Evolutionary conservation across 1,284 basidiomycete genomes (phyloP).

Genomic region (Apiotrichum veenhuisii): DNA sequence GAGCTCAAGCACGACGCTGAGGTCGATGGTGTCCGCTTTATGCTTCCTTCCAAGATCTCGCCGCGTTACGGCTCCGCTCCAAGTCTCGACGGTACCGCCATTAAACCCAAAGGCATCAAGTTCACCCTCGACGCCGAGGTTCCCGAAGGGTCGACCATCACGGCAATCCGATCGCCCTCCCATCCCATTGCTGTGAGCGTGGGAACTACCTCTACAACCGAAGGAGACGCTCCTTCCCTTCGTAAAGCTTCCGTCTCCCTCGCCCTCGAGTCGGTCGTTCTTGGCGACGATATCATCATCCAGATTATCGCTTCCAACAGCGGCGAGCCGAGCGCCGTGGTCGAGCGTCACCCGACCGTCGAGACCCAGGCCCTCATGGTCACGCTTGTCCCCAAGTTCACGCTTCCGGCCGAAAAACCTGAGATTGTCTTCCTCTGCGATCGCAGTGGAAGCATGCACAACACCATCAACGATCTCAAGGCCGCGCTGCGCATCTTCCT

Average conservation of each 20-base stretch:
- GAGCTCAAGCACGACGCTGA: constrained; percentile 24
- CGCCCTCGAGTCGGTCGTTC: neutral
- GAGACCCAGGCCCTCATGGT: constrained; percentile 14
- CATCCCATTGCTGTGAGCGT: constrained; percentile 17
- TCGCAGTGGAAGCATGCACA: constrained; percentile 26
- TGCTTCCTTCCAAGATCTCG: constrained; percentile 19
- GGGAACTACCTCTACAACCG: constrained; percentile 11
- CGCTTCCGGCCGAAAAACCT: constrained; percentile 4
- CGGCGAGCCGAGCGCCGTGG: constrained; percentile 23
- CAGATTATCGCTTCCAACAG: constrained; percentile 17
- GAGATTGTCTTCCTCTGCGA: constrained; percentile 37
- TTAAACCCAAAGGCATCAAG: neutral
- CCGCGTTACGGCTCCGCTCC: constrained; percentile 18
- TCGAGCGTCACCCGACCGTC: constrained; percentile 17
- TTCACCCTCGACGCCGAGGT: constrained; percentile 18
- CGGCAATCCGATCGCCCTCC: constrained; percentile 15
- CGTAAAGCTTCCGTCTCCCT: constrained; percentile 9
- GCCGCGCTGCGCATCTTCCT: constrained; percentile 18
- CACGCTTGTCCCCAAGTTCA: constrained; percentile 15
- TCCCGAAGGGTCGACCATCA: constrained; percentile 13
- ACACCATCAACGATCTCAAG: constrained; percentile 19
- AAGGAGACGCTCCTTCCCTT: constrained; percentile 4
- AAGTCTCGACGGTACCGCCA: neutral
- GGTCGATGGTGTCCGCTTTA: constrained; percentile 23
- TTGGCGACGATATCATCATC: constrained; percentile 27